These are phyloP conservation scores for Heritiera littoralis DNA, from an alignment of 345 rosid species.

Conservation along the genomic window DNA sequence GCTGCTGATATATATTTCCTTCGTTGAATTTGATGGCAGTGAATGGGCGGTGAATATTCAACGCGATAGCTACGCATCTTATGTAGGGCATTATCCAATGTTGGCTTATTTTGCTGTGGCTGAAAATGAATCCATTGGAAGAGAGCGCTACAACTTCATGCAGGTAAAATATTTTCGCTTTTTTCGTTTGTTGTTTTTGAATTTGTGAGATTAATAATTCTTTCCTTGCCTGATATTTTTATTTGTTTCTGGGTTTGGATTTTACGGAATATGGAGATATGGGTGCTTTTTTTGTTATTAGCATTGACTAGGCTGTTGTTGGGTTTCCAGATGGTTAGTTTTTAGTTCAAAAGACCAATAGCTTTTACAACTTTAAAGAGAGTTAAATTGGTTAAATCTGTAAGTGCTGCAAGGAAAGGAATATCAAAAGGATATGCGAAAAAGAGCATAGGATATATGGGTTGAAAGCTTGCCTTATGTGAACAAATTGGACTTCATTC, in stretches of 20 bases:
- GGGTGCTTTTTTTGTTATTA: not conserved
- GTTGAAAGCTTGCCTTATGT: not conserved
- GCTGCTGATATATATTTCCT: not conserved
- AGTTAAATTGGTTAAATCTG: not conserved
- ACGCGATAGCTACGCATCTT: constrained; percentile 89
- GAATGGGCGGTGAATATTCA: constrained; percentile 97
- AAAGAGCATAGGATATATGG: not conserved
- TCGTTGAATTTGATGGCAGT: constrained; percentile 29
- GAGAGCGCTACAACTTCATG: constrained; percentile 94
- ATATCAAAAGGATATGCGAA: not conserved
- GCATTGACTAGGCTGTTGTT: not conserved
- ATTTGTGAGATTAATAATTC: not conserved
- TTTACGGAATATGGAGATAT: not conserved
- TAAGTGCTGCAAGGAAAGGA: not conserved
- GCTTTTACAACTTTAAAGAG: not conserved
- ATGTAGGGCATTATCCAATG: constrained; percentile 81
- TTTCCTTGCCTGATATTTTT: not conserved
- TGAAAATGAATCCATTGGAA: constrained; percentile 87
- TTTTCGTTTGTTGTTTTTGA: not conserved
- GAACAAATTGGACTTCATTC: not conserved
- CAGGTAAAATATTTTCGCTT: constrained; percentile 44
- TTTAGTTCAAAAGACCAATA: not conserved
- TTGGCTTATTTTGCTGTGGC: constrained; percentile 87
- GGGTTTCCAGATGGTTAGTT: not conserved
- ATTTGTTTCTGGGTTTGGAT: not conserved